Conservation (phyloP, 768 basidiomycete species). For the Tremella mesenterica region DNA sequence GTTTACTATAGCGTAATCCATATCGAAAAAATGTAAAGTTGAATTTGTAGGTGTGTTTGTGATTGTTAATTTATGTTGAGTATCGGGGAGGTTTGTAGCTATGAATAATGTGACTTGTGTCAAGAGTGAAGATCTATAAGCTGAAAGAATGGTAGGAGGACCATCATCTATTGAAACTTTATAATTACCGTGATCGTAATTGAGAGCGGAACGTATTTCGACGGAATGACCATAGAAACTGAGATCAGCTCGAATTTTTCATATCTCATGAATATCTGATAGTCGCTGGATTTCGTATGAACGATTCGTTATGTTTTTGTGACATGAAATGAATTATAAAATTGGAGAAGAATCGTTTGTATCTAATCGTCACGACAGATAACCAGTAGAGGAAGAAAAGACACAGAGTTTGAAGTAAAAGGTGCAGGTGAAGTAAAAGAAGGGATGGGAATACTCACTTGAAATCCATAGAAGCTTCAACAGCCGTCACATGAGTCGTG, state of each 20-base stretch:
- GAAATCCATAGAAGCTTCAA: background rate
- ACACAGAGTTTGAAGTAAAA: no score
- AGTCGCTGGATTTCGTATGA: no score
- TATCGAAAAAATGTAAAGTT: background rate
- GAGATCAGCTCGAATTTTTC: background rate
- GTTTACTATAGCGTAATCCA: background rate
- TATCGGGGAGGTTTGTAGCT: background rate
- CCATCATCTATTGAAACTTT: background rate
- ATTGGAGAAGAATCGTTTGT: no score
- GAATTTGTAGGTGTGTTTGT: background rate
- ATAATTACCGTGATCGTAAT: background rate
- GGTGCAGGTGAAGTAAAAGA: no score
- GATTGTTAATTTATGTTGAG: background rate
- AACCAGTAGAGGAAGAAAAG: no score
- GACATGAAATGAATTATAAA: no score
- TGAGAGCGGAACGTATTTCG: background rate
- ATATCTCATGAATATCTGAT: no score
- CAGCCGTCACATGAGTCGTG: background rate
- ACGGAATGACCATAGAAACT: background rate
- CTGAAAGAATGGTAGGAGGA: background rate
- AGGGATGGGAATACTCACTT: background rate
- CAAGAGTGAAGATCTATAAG: background rate
- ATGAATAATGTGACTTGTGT: background rate
- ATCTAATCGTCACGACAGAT: no score
- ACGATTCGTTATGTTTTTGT: no score